These are phyloP conservation scores for Cytospora leucostoma DNA, from an alignment of 2,329 filamentous ascomycete species.

Conservation along the genomic window DNA sequence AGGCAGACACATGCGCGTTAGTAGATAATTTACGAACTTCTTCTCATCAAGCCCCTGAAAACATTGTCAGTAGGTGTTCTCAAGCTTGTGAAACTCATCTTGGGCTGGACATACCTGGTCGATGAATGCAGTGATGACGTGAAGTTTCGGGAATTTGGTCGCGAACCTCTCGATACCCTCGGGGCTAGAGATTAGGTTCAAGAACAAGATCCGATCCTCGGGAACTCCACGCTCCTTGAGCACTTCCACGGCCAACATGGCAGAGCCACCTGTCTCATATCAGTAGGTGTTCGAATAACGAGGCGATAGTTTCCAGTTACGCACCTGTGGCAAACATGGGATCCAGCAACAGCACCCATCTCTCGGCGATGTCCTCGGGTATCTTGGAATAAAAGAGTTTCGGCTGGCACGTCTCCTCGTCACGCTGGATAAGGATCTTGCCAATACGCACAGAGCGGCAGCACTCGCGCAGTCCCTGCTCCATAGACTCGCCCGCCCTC, in stretches of 20 bases:
- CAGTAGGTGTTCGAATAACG: conserved; percentile 6
- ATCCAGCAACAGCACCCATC: conserved; percentile 92
- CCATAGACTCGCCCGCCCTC: conserved; percentile 97
- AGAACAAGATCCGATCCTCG: conserved; percentile 91
- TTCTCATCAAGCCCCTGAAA: conserved; percentile 87
- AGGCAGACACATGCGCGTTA: conserved; percentile 16
- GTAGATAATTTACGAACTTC: conserved; percentile 65
- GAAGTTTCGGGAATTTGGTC: conserved; percentile 81
- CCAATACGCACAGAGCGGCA: conserved; percentile 97
- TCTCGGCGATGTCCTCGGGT: conserved; percentile 85
- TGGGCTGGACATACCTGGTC: conserved; percentile 62
- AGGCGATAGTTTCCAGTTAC: conserved; percentile 28
- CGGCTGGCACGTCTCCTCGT: conserved; percentile 90
- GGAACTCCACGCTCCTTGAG: conserved; percentile 87
- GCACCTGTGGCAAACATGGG: conserved; percentile 98
- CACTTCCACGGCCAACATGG: conserved; percentile 95
- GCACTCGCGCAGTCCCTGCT: conserved; percentile 93
- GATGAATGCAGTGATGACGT: conserved; percentile 94
- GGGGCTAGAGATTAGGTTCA: conserved; percentile 97
- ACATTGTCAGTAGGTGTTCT: conserved; percentile 30
- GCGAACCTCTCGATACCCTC: conserved; percentile 90
- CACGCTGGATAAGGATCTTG: conserved; percentile 96
- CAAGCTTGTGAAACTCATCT: conserved; percentile 5
- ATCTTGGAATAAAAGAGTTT: conserved; percentile 98
- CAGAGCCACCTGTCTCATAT: conserved; percentile 72